phyloP scores from a whole-genome alignment of 768 basidiomycete species.

The Tubosaeta sp. region DNA sequence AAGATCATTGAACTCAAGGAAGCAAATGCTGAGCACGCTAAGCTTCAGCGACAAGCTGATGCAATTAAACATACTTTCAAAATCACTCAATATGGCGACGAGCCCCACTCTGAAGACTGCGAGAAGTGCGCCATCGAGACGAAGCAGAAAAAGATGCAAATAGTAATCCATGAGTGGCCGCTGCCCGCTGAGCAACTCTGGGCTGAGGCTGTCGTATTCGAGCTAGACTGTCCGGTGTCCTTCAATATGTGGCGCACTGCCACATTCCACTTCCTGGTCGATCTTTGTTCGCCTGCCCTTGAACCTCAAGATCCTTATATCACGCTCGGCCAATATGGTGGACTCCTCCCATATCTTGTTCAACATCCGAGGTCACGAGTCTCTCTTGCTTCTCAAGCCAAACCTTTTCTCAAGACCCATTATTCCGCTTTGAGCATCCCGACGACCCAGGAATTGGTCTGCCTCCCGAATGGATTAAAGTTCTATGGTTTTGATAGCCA shows the following conservation, averaged over 20 bases:
- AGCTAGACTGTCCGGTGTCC: slow-evolving; percentile 20
- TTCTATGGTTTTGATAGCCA: slow-evolving; percentile 29
- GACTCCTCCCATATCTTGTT: slow-evolving; percentile 9
- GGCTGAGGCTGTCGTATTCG: slow-evolving; percentile 37
- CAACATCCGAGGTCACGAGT: slow-evolving; percentile 17
- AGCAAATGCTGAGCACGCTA: slow-evolving; percentile 17
- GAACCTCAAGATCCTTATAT: slow-evolving; percentile 2
- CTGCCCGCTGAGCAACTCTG: slow-evolving; percentile 28
- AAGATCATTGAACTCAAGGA: slow-evolving; percentile 30
- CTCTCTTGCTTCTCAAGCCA: slow-evolving; percentile 20
- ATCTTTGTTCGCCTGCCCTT: slow-evolving; percentile 26
- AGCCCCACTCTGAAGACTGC: slow-evolving; percentile 10
- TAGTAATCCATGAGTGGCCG: slow-evolving; percentile 44
- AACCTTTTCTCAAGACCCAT: slow-evolving; percentile 15
- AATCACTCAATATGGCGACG: not conserved
- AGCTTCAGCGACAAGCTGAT: slow-evolving; percentile 4
- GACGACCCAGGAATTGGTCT: slow-evolving; percentile 6
- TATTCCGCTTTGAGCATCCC: slow-evolving; percentile 14
- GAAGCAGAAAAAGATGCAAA: slow-evolving; percentile 19
- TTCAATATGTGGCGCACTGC: slow-evolving; percentile 38
- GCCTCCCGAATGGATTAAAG: slow-evolving; percentile 32
- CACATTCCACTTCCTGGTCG: slow-evolving; percentile 37
- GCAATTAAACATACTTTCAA: not conserved
- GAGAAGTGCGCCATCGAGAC: slow-evolving; percentile 26
- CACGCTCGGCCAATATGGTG: slow-evolving; percentile 8